Percentiles rank a stretch among this genome's conserved stretches.
Evolutionary conservation across 2,329 filamentous ascomycete genomes (phyloP).

Genomic region (Colletotrichum sp.): DNA sequence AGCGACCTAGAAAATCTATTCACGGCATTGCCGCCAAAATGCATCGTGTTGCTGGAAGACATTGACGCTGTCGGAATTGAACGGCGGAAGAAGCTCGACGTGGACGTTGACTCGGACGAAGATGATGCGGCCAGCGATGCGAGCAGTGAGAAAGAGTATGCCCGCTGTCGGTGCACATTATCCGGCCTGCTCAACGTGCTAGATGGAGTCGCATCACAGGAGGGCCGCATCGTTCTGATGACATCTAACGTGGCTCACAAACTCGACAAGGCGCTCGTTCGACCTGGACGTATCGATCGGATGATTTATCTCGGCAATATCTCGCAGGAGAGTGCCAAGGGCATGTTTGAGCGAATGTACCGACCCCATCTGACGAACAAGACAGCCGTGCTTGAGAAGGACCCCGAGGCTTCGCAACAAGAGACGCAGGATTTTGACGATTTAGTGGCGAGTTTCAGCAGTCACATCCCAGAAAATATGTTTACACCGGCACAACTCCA

Average conservation of each 20-base stretch:
- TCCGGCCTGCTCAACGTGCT: slow-evolving; percentile 72
- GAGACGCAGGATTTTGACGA: neutral
- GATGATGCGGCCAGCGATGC: slow-evolving; percentile 26
- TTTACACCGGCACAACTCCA: slow-evolving; percentile 17
- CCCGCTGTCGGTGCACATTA: slow-evolving; percentile 43
- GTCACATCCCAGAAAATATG: neutral
- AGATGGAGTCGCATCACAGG: slow-evolving; percentile 70
- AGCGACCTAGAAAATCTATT: slow-evolving; percentile 35
- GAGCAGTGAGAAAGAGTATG: neutral
- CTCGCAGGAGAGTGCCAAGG: slow-evolving; percentile 31
- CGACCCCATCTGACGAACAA: neutral
- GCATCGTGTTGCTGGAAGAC: slow-evolving; percentile 31
- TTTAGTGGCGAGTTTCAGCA: neutral
- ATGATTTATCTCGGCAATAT: slow-evolving; percentile 69
- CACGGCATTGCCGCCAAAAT: slow-evolving; percentile 25
- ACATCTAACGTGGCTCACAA: slow-evolving; percentile 70
- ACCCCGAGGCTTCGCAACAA: neutral
- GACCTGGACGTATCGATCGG: slow-evolving; percentile 73
- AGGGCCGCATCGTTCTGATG: slow-evolving; percentile 74
- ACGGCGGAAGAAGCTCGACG: slow-evolving; percentile 20
- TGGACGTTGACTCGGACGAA: slow-evolving; percentile 24
- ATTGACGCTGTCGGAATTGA: slow-evolving; percentile 26
- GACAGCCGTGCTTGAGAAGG: neutral
- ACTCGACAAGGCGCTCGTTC: slow-evolving; percentile 64
- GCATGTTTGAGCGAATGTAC: slow-evolving; percentile 21